Percentiles rank a stretch among this genome's conserved stretches.
Conservation (phyloP, 1,139 yeast species). For the Blastobotrys proliferans region DNA sequence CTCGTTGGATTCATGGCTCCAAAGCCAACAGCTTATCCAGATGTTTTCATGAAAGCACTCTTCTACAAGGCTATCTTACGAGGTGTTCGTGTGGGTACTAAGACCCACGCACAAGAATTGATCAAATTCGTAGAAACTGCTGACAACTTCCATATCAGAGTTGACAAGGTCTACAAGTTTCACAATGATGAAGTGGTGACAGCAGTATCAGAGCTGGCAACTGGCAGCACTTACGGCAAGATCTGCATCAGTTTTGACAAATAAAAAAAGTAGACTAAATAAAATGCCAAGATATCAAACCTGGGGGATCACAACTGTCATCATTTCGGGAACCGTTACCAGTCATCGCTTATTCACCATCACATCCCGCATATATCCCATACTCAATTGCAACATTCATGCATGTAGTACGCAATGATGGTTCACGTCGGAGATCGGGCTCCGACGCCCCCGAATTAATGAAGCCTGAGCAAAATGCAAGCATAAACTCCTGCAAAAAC, state of each 20-base stretch:
- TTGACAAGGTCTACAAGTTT: constrained; percentile 16
- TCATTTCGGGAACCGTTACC: no score
- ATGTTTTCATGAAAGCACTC: constrained; percentile 9
- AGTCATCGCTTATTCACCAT: no score
- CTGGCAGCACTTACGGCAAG: constrained; percentile 18
- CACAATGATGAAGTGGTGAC: constrained; percentile 10
- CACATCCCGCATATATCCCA: no score
- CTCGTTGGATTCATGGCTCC: constrained; percentile 17
- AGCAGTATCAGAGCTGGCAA: constrained; percentile 15
- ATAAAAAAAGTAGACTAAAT: no score
- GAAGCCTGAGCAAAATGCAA: no score
- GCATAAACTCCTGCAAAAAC: no score
- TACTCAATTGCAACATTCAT: no score
- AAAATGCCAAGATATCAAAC: no score
- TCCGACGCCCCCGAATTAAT: no score
- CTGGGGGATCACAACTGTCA: no score
- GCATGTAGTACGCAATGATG: no score
- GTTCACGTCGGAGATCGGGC: no score
- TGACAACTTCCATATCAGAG: constrained; percentile 13
- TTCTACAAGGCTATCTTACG: constrained; percentile 13
- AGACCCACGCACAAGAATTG: constrained; percentile 12
- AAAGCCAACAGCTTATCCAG: constrained; percentile 14
- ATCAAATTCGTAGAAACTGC: constrained; percentile 14
- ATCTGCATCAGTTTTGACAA: constrained; percentile 7
- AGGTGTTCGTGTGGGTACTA: constrained; percentile 17